These are phyloP conservation scores for Begonia masoniana DNA, from an alignment of 306 rosid genomes.

Conservation along the genomic window DNA sequence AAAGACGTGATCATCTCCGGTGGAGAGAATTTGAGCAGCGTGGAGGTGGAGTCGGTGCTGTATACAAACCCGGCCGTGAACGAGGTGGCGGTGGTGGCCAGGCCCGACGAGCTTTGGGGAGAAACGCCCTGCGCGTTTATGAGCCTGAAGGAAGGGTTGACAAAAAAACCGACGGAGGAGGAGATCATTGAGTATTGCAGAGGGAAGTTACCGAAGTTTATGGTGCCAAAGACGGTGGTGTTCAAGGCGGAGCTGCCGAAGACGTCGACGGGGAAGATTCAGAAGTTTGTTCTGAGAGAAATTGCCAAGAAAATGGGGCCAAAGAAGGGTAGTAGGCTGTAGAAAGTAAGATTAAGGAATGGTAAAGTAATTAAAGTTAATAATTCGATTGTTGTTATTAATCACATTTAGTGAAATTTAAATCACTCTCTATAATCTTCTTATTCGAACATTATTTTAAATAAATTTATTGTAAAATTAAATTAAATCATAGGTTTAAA, in stretches of 20 bases:
- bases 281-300: slow-evolving; percentile 36
- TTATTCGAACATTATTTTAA: too few relatives aligned
- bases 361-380: too few relatives aligned
- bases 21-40: slow-evolving; percentile 75
- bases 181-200: slow-evolving; percentile 46
- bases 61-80: slow-evolving; percentile 42
- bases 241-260: slow-evolving; percentile 48
- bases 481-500: too few relatives aligned
- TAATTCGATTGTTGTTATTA: too few relatives aligned
- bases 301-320: slow-evolving; percentile 39
- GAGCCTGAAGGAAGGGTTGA: slow-evolving; percentile 32
- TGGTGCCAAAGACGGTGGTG: slow-evolving; percentile 58
- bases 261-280: slow-evolving; percentile 60
- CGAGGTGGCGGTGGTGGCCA: slow-evolving; percentile 71
- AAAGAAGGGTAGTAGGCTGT: slow-evolving; percentile 15
- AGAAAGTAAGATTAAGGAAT: background rate
- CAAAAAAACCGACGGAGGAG: slow-evolving; percentile 21
- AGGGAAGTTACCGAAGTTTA: slow-evolving; percentile 34
- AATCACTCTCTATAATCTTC: too few relatives aligned
- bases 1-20: slow-evolving; percentile 73
- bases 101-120: slow-evolving; percentile 58
- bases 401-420: too few relatives aligned
- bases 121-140: slow-evolving; percentile 76
- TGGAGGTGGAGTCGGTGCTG: slow-evolving; percentile 52
- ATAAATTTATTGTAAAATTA: too few relatives aligned